These are phyloP conservation scores for Apiospora marii DNA, from an alignment of 2,329 filamentous ascomycete genomes.

Conservation along the genomic window DNA sequence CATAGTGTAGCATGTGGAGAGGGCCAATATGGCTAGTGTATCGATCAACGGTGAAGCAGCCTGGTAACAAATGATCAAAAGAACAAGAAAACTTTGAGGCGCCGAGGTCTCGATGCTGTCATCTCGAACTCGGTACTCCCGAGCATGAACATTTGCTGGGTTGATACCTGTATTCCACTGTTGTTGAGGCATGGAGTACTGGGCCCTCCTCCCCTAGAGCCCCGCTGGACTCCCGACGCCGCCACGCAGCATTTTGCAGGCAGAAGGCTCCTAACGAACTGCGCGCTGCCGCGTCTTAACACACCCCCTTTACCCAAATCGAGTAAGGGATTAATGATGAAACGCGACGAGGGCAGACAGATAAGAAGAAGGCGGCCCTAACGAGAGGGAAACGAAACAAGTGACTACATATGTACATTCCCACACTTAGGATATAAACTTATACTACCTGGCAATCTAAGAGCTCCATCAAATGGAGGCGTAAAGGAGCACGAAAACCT, in stretches of 20 bases:
- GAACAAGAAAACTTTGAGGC: not conserved
- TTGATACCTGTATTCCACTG: not conserved
- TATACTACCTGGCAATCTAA: not conserved
- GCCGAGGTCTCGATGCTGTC: conserved; percentile 1
- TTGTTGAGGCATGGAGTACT: not conserved
- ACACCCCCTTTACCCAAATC: conserved; percentile 8
- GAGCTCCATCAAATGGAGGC: not conserved
- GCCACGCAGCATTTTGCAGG: not conserved
- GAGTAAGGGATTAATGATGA: conserved; percentile 7
- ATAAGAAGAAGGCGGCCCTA: not conserved
- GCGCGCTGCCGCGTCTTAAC: not conserved
- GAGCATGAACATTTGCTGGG: conserved; percentile 3
- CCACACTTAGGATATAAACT: not conserved
- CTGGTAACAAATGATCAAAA: not conserved
- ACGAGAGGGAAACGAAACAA: conserved; percentile 8
- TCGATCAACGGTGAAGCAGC: conserved; percentile 18
- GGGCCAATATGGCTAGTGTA: conserved; percentile 13
- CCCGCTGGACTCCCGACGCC: not conserved
- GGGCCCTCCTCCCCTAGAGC: not conserved
- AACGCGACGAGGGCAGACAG: not conserved
- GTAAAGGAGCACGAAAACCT: conserved; percentile 8
- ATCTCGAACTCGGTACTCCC: conserved; percentile 15
- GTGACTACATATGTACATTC: not conserved
- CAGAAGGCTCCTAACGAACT: not conserved
- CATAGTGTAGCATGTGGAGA: conserved; percentile 10